Evolutionary conservation across 2,329 filamentous ascomycete species (phyloP), one percentile per base, ranked within the genome.

Genomic region (Cladosporium sp.): DNA sequence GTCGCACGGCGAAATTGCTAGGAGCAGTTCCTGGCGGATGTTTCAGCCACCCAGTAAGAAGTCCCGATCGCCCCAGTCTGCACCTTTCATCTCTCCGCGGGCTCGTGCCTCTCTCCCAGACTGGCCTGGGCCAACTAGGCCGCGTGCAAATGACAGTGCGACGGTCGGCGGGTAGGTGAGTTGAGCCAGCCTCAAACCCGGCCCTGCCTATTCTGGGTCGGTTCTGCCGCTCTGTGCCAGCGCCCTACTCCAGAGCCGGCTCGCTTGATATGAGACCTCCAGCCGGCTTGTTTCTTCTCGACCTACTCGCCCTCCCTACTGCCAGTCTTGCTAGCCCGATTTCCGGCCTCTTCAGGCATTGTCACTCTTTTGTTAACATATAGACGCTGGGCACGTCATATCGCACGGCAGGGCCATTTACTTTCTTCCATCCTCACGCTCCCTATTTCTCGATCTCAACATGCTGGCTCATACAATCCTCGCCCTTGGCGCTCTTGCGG

Each of bases 301-400:
- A 50, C 41, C 48, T 43, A 32, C 40, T 32, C 35, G 16, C 48
- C 43, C 16, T 43, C 13, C 13, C 31, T 50, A 35, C 40, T 22
- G 16, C 19, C 40, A 32, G 18, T 35, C 31, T 28, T 31, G 11
- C 48, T 50, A 43, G 48, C 33, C 48, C 48, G 28, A 43, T 31
- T 37, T 32, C 48, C 48, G 42, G 48, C 48, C 48, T 50, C 48
- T 41, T 35, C 33, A 50, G 48, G 48, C 40, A 50, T 43, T 50
- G 41, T 37, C 48, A 43, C 41, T 50, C 33, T 50, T 49, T 50
- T 16, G 11, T 38, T 43, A 10, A 35, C 14, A 32, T 50, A 50
- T 43, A 43, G 48, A 34, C 48, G 48, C 40, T 37, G 48, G 48
- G 48, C 40, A 50, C 48, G 48, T 38, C 48, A 50, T 28, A 18